Conservation (phyloP, 148 eudicot genomes). For the Amaranthus hypochondriacus region DNA sequence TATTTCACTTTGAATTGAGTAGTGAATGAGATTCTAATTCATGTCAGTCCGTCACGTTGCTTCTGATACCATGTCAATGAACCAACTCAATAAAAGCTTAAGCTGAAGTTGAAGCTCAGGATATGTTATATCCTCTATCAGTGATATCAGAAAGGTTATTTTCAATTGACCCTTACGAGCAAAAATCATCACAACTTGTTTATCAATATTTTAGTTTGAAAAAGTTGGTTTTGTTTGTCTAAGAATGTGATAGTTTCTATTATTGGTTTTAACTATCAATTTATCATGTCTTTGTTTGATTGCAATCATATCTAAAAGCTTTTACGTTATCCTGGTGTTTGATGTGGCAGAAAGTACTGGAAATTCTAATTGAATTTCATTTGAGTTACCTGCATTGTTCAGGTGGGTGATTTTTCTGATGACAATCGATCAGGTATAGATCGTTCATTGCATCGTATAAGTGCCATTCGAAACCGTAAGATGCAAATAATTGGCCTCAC, state of each 20-base stretch:
- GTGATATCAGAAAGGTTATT: too few species aligned
- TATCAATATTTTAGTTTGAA: not conserved
- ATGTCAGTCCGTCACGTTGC: too few species aligned
- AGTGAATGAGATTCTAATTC: too few species aligned
- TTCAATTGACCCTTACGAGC: too few species aligned
- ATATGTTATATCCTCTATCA: too few species aligned
- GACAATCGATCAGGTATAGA: slow-evolving; percentile 94
- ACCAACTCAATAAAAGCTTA: too few species aligned
- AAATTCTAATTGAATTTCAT: slow-evolving; percentile 10
- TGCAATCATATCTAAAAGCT: not conserved
- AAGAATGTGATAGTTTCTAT: not conserved
- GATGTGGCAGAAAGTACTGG: not conserved
- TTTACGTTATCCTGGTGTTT: not conserved
- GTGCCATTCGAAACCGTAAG: slow-evolving; percentile 96
- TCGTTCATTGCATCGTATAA: slow-evolving; percentile 91
- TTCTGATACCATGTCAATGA: too few species aligned
- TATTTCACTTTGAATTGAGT: too few species aligned
- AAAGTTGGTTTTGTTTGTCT: not conserved
- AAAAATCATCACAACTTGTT: not conserved
- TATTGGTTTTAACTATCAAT: not conserved
- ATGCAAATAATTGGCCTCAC: slow-evolving; percentile 91
- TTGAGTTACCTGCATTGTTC: slow-evolving; percentile 31
- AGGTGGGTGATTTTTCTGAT: slow-evolving; percentile 99
- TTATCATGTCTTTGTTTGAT: not conserved
- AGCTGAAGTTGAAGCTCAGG: too few species aligned